Evolutionary conservation across 805 yeast genomes (phyloP).

Genomic region (Hanseniaspora meyeri): DNA sequence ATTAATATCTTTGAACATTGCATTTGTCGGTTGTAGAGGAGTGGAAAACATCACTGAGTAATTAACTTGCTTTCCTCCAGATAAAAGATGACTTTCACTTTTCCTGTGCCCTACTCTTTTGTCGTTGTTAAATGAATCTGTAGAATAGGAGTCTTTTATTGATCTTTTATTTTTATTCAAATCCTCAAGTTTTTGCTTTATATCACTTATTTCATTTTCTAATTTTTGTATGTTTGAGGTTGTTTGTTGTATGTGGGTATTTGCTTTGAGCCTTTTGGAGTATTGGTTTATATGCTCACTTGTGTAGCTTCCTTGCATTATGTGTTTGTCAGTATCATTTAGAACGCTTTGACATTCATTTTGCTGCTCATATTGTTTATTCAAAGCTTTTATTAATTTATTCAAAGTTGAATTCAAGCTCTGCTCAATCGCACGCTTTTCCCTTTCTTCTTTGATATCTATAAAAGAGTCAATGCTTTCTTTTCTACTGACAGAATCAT

Average conservation of each 20-base stretch:
- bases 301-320: constrained; percentile 27
- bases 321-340: constrained; percentile 23
- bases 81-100: neutral
- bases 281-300: constrained; percentile 29
- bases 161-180: neutral
- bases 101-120: neutral
- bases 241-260: constrained; percentile 25
- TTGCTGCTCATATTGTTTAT: constrained; percentile 14
- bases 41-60: neutral
- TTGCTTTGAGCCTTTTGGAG: constrained; percentile 26
- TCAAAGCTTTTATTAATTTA: neutral
- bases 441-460: constrained; percentile 21
- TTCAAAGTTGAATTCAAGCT: constrained; percentile 20
- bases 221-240: constrained; percentile 23
- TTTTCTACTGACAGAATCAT: neutral
- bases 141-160: neutral
- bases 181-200: constrained; percentile 19
- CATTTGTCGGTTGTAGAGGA: neutral
- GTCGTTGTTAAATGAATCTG: neutral
- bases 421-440: constrained; percentile 21
- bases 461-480: constrained; percentile 17
- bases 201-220: constrained; percentile 20
- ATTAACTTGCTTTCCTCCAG: neutral
- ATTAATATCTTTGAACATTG: neutral
- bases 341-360: constrained; percentile 18